phyloP scores from a whole-genome alignment of 805 yeast genomes.

The Starmerella asiatica region DNA sequence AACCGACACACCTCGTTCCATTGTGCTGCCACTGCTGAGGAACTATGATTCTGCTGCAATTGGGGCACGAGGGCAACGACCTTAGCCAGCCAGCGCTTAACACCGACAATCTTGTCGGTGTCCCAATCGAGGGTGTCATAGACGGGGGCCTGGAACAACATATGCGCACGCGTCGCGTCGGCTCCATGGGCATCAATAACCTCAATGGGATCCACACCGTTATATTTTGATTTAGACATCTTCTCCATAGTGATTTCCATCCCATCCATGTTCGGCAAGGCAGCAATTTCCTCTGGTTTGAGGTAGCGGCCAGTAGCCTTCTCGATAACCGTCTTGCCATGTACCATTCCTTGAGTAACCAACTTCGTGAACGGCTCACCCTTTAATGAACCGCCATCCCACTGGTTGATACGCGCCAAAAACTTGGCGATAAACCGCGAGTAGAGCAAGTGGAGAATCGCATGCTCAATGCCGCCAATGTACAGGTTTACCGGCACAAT shows the following conservation, averaged over 20 bases:
- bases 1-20: slow-evolving; percentile 45
- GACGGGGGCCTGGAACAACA: slow-evolving; percentile 83
- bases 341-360: slow-evolving; percentile 97
- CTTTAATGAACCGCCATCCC: slow-evolving; percentile 43
- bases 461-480: slow-evolving; percentile 94
- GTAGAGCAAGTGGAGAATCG: slow-evolving; percentile 79
- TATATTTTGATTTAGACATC: slow-evolving; percentile 92
- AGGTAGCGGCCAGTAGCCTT: slow-evolving; percentile 62
- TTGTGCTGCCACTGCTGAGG: slow-evolving; percentile 19
- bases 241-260: slow-evolving; percentile 64
- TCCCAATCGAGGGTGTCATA: slow-evolving; percentile 80
- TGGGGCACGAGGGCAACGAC: slow-evolving; percentile 28
- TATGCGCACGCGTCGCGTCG: slow-evolving; percentile 88
- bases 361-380: slow-evolving; percentile 75
- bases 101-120: slow-evolving; percentile 70
- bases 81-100: slow-evolving; percentile 71
- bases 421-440: slow-evolving; percentile 79
- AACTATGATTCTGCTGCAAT: not conserved
- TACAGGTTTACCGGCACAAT: slow-evolving; percentile 78
- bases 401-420: slow-evolving; percentile 47
- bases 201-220: slow-evolving; percentile 80
- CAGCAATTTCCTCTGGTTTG: slow-evolving; percentile 60
- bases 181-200: slow-evolving; percentile 73
- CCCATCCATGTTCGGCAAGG: slow-evolving; percentile 11
- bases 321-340: slow-evolving; percentile 68